Evolutionary conservation across 2,329 filamentous ascomycete genomes (phyloP), one percentile per base, ranked within the genome.

Genomic region (Aaosphaeria arxii): DNA sequence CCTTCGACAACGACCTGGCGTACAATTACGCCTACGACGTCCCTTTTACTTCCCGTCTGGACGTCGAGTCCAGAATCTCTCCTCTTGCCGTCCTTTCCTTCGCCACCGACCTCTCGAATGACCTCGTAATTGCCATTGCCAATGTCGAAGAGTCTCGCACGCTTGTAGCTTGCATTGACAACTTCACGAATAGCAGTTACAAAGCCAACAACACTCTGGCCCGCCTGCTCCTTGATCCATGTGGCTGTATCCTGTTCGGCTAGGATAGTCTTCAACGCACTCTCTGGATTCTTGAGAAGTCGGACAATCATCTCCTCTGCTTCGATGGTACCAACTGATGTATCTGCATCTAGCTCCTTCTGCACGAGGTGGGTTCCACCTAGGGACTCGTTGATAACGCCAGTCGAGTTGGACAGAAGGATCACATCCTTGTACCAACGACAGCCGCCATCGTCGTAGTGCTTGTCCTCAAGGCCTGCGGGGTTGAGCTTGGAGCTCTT

Each of bases 341-440:
- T 57, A 40, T 59, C 63, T 11, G 56, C 49, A 11, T 53, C 58
- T 7, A 57, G 56, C 9, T 56, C 53, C 50, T 64, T 66, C 46
- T 66, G 57, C 1, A 69, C 45, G 11, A 66, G 55, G 39, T 61
- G 59, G 3, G 61, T 55, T 43, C 55, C 63, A n/a, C 66, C 66
- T 28, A 67, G 62, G 41, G 58, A 62, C 40, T 61, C 55, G 35
- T 57, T 47, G 45, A 69, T 67, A 45, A 45, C 38, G 30, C 59
- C 60, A 9, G 55, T 49, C n/a, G 47, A 46, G 4, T 51, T 32
- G 50, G 61, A 52, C 51, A 67, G 56, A 52, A 62, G 52, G 46
- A 69, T 64, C 38, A 69, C 65, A 33, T 68, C 65, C 44, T 69
- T 69, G 62, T 69, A 67, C 65, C 65, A 69, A 43, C 58, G 56